phyloP scores from a whole-genome alignment of 179 eudicot species.

The Monotropa hypopitys region DNA sequence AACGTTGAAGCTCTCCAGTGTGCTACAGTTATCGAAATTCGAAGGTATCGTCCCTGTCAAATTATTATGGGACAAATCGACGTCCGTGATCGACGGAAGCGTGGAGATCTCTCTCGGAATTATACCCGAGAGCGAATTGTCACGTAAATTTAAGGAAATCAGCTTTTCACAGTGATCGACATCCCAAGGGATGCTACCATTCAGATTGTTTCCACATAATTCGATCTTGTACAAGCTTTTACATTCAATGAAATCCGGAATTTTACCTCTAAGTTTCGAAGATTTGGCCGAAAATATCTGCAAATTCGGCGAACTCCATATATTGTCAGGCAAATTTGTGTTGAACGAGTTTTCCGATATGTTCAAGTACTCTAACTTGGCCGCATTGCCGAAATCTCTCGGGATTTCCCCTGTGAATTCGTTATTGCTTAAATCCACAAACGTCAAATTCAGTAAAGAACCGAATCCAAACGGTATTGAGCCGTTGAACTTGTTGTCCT shows the following conservation, averaged over 20 bases:
- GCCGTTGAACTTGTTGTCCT: constrained; percentile 53
- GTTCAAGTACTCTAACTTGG: constrained; percentile 38
- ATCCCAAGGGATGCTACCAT: constrained; percentile 72
- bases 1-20: constrained; percentile 74
- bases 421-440: constrained; percentile 55
- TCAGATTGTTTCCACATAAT: constrained; percentile 47
- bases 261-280: constrained; percentile 35
- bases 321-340: constrained; percentile 37
- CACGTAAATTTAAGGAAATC: constrained; percentile 35
- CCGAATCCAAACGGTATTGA: constrained; percentile 59
- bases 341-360: constrained; percentile 39
- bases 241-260: constrained; percentile 75
- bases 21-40: constrained; percentile 45
- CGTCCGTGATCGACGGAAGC: constrained; percentile 61
- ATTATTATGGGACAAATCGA: constrained; percentile 58
- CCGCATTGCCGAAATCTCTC: constrained; percentile 47
- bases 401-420: constrained; percentile 58
- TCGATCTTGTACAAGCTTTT: constrained; percentile 59
- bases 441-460: constrained; percentile 40
- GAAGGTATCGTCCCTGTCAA: constrained; percentile 73
- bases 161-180: constrained; percentile 73
- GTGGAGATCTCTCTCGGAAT: constrained; percentile 89
- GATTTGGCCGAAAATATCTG: constrained; percentile 55
- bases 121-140: constrained; percentile 57
- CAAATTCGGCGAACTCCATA: constrained; percentile 58